Evolutionary conservation across 768 basidiomycete species (phyloP), one percentile per base, ranked within the genome.

Genomic region (Epithele typhae): DNA sequence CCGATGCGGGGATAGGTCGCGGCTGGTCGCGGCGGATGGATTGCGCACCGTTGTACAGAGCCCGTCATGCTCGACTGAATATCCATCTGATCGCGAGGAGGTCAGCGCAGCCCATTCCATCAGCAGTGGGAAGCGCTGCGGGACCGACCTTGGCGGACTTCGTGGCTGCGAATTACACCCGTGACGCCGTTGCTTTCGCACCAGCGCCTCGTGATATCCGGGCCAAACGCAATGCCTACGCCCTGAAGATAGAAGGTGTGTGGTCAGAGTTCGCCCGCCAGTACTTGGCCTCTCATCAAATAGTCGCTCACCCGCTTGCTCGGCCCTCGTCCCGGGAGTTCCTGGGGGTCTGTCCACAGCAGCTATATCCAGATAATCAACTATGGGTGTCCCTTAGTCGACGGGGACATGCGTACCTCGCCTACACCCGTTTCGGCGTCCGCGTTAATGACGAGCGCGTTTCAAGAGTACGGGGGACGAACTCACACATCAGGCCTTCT

Each of bases 291-390:
- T 24, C 24, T 24, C 12, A 40, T 36, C 12, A 47, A 48, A 22
- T n/a, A 39, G n/a, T n/a, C 12, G 67, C 86, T 41, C 62, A 91
- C 90, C 30, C 96, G 83, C 75, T 98, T 98, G 62, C 91, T 94
- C 11, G 96, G 95, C 5, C 96, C 95, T 22, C 96, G 82, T 21
- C 96, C 96, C 10, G 82, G 82, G 33, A 70, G 59, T 34, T 86
- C 84, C 65, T 97, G 96, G 18, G 96, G 95, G 67, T 98, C 95
- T 3, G 93, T 95, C 94, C 95, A 97, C 14, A 98, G 76, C 23
- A 93, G 67, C 87, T 94, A 61, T 17, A 56, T 34, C 33, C 17
- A 23, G 51, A 37, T 34, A 36, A 32, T 57, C 43, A 38, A 39
- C 51, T 12, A 50, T 33, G 9, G 21, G 7, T 17, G 5, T 18